Evolutionary conservation across 1,284 basidiomycete species (phyloP), one percentile per base, ranked within the genome.

Genomic region (Tetrapyrgos nigripes): DNA sequence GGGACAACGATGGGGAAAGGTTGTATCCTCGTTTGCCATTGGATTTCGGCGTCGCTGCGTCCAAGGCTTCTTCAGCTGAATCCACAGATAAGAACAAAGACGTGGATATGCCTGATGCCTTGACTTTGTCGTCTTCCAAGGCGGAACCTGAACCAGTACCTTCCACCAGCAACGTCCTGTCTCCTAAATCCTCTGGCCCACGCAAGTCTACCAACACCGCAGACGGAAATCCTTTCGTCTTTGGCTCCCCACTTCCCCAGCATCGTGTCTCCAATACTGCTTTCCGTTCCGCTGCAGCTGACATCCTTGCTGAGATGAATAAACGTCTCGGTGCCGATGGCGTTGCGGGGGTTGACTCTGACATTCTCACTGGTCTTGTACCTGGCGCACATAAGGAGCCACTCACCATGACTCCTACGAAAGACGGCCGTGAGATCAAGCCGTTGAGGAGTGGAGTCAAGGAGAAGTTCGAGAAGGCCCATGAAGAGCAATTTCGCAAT

Each of bases 281-380:
- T 58, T 90, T 92, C 71, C 79, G 80, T 53, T 72, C 76, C 5
- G 84, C 86, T 1, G 87, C 89, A 1, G 79, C 83, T 21, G 81
- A 81, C 14, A 84, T 93, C 19, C 75, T 93, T 26, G 86, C 86
- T 47, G 91, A 93, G 72, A 91, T 93, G 88, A 92, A 92, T 69
- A 76, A 79, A 50, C 83, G 89, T 2, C 79, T 93, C 8, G 80
- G 77, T 61, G 68, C 74, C 57, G 72, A 84, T 57, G 78, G 85
- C 19, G 72, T 81, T 26, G 70, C 80, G 47, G 69, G 70, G 14
- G 69, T 86, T 13, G 72, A 73, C 19, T 61, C 77, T n/a, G 73
- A 78, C 24, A 72, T 83, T 29, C 73, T 86, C 43, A 60, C 71
- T 27, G 73, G 68, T 40, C 65, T 72, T 4, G 71, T 71, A 50